Evolutionary conservation across 495 filamentous ascomycete genomes (phyloP), one percentile per base, ranked within the genome.

Genomic region (Neurospora sp.): DNA sequence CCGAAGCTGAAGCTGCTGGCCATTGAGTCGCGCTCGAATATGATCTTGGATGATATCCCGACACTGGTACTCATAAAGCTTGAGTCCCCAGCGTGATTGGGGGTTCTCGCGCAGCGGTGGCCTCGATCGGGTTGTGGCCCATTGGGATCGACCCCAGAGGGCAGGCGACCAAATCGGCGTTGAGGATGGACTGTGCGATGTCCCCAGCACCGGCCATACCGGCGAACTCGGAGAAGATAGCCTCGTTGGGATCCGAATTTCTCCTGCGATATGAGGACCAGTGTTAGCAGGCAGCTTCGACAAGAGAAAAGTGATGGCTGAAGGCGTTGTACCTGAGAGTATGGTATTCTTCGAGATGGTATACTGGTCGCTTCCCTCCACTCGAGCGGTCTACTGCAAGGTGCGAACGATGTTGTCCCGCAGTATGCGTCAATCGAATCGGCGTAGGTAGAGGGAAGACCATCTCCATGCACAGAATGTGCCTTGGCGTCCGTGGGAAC

Each of bases 331-430:
- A 46, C 18, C 84, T 87, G 76, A 91, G 85, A 40, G 87, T 90
- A 92, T 89, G 72, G 85, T 78, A 69, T 80, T 81, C 49, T 77
- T 79, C 12, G 79, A 81, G 9, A 77, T 77, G 39, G 82, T 83
- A 60, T 77, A 60, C 16, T 82, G 82, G 23, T 75, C 75, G 69
- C 80, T 81, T 11, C 86, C 87, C 77, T 91, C 89, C 41, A 90
- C 88, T 77, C 90, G 87, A 20, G 87, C 84, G 6, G 89, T 91
- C 85, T 86, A 91, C 81, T 91, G 89, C 44, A 91, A 80, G 72
- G 91, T 86, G 69, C 91, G 87, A 60, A 87, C 84, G 71, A 91
- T 88, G 70, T 90, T 90, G 60, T 92, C 90, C 2, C 39, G 11
- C 39, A 39, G 39, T 39, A 40, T 14, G 39, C 39, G 39, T 40